Conservation (phyloP, 164 flowering plant genomes). For the Aristolochia californica region DNA sequence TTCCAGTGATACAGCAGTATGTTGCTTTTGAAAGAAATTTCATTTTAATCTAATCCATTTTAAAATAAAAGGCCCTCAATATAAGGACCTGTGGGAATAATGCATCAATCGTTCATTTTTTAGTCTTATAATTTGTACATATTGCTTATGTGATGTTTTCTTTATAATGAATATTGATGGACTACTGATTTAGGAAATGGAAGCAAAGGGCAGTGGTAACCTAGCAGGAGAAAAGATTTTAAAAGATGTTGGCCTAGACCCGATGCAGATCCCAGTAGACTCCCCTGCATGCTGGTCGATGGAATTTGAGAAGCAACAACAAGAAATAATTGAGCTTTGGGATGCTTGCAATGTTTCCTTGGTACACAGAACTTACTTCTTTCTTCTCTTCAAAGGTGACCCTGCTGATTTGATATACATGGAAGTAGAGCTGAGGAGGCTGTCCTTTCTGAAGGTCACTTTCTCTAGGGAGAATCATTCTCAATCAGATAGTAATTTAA, state of each 20-base stretch:
- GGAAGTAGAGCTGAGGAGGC: constrained; percentile 82
- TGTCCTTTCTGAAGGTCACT: constrained; percentile 52
- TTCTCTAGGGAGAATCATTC: constrained; percentile 23
- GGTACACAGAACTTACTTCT: constrained; percentile 73
- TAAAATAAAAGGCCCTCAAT: too few relatives aligned
- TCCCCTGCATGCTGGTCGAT: constrained; percentile 29
- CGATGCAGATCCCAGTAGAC: constrained; percentile 32
- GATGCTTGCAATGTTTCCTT: constrained; percentile 60
- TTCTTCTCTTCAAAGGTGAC: constrained; percentile 80
- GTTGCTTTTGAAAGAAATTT: too few relatives aligned
- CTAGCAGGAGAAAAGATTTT: constrained; percentile 16
- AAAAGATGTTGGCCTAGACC: constrained; percentile 49
- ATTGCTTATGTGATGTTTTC: too few relatives aligned
- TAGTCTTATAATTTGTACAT: too few relatives aligned
- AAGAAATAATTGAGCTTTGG: constrained; percentile 78
- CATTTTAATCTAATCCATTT: too few relatives aligned
- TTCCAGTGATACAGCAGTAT: too few relatives aligned
- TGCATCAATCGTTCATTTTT: too few relatives aligned
- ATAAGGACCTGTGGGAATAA: too few relatives aligned
- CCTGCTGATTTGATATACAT: constrained; percentile 66
- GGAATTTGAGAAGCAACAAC: constrained; percentile 44
- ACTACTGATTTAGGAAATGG: constrained; percentile 29
- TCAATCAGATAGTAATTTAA: constrained; percentile 15
- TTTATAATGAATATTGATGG: not conserved
- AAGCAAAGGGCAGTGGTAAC: constrained; percentile 10